Evolutionary conservation across 768 basidiomycete genomes (phyloP), one percentile per base, ranked within the genome.

Genomic region (Dictyophora rubrovolvata): DNA sequence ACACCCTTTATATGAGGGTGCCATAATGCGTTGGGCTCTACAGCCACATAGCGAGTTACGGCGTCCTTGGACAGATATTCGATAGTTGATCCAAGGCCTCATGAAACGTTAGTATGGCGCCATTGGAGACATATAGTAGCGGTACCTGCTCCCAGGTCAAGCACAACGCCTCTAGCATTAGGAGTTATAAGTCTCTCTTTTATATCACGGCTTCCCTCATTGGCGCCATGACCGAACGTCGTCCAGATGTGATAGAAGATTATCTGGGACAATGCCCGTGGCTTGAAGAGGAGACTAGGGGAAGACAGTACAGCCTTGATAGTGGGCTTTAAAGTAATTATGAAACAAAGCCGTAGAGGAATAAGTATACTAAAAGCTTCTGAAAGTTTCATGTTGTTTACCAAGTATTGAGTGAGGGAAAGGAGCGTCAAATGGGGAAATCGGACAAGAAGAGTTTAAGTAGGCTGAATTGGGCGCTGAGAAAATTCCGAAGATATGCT

Each of bases 1-100:
- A 68, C 66, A 1, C 65, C 66, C 22, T 81, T 77, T 37, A 90
- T 78, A 17, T 73, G 66, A 5, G 71, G 58, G 65, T 89, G 85
- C 86, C 88, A 86, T 56, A 72, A 69, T 5, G 62, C 56, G 63
- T 88, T 89, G 6, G 88, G 87, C 64, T 89, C 87, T 5, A 89
- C 67, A 1, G 86, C 87, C 52, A 89, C 72, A 63, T 89, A 89
- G 66, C 74, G 80, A 1, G 79, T 77, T 18, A 89, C 83, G 28
- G 70, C 72, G 1, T 64, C 61, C 33, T 67, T 72, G 58, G 86
- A 77, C 21, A 91, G 77, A 64, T 89, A 89, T 33, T 73, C 73
- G 12, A 77, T 70, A 0, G 78, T 80, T 65, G 87, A 86, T 0
- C 88, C 87, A 59, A 80, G 74, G 0, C 84, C 86, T 86, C 36